Evolutionary conservation across 768 basidiomycete genomes (phyloP).

Genomic region (Zangia roseola): DNA sequence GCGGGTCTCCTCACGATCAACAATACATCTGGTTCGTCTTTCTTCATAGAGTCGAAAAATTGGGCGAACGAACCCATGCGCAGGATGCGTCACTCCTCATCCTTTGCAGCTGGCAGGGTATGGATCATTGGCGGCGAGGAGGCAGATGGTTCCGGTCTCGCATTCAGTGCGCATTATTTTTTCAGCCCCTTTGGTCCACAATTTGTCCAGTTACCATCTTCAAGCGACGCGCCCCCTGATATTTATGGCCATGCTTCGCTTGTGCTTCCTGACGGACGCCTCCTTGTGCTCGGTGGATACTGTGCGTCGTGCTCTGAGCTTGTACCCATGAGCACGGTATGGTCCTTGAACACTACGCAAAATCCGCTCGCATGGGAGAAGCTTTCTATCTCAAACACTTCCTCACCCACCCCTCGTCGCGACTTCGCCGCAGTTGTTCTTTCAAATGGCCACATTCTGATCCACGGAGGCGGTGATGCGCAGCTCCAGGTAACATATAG

Average conservation of each 20-base stretch:
- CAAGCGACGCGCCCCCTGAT: constrained; percentile 55
- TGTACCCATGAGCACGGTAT: constrained; percentile 58
- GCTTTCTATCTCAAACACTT: constrained; percentile 36
- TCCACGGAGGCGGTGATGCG: constrained; percentile 78
- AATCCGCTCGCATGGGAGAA: constrained; percentile 49
- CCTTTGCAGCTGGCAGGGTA: constrained; percentile 49
- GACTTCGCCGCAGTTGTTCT: constrained; percentile 58
- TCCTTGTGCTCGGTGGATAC: constrained; percentile 78
- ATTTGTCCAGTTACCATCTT: constrained; percentile 56
- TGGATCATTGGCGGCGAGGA: constrained; percentile 80
- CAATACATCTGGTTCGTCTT: constrained; percentile 39
- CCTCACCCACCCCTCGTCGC: constrained; percentile 57
- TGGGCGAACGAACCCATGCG: constrained; percentile 72
- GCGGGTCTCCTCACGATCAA: constrained; percentile 52
- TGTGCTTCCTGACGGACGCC: constrained; percentile 63
- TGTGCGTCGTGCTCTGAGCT: constrained; percentile 45
- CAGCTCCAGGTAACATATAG: constrained; percentile 48
- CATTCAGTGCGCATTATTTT: constrained; percentile 61
- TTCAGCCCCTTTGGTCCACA: constrained; percentile 50
- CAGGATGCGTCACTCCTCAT: constrained; percentile 73
- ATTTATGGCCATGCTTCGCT: constrained; percentile 72
- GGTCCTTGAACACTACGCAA: constrained; percentile 59
- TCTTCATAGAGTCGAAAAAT: constrained; percentile 44
- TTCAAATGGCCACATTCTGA: constrained; percentile 54
- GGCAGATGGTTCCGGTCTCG: constrained; percentile 71